Conservation (phyloP, 2,329 filamentous ascomycete species). For the Raffaelea arxii region DNA sequence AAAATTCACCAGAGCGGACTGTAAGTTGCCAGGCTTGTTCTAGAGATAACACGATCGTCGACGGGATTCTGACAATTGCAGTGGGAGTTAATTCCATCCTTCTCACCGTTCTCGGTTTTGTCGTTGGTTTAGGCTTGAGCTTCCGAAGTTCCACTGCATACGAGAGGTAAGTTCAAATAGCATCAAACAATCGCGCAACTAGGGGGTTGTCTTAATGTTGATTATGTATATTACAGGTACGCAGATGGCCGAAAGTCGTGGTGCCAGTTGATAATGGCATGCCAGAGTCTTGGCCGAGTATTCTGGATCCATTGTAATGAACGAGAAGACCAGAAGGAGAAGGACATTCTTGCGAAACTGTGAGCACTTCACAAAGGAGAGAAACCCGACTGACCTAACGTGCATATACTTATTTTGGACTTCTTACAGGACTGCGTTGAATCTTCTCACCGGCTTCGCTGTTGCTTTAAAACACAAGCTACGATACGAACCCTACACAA, state of each 20-base stretch:
- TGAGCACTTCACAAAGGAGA: too few species aligned
- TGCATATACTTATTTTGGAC: neutral
- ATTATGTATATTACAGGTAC: neutral
- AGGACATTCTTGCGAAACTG: slow-evolving; percentile 59
- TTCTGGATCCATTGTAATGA: slow-evolving; percentile 73
- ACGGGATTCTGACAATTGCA: too few species aligned
- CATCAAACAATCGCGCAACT: slow-evolving; percentile 22
- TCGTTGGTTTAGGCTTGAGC: slow-evolving; percentile 66
- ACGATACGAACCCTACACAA: slow-evolving; percentile 61
- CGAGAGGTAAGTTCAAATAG: slow-evolving; percentile 40
- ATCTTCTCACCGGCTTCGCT: slow-evolving; percentile 61
- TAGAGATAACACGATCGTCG: too few species aligned
- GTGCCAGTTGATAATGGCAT: slow-evolving; percentile 49
- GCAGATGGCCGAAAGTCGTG: slow-evolving; percentile 44
- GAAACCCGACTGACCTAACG: too few species aligned
- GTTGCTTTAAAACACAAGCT: slow-evolving; percentile 62
- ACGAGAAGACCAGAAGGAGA: slow-evolving; percentile 43
- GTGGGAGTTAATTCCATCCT: slow-evolving; percentile 53
- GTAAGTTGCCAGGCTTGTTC: slow-evolving; percentile 6
- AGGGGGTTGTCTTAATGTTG: neutral
- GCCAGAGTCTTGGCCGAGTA: slow-evolving; percentile 59
- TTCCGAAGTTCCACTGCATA: slow-evolving; percentile 74
- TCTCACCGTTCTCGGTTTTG: slow-evolving; percentile 72
- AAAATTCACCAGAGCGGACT: slow-evolving; percentile 17
- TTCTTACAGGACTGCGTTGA: slow-evolving; percentile 43